Conservation (phyloP, 1,284 basidiomycete genomes). For the Heterobasidion occidentale region DNA sequence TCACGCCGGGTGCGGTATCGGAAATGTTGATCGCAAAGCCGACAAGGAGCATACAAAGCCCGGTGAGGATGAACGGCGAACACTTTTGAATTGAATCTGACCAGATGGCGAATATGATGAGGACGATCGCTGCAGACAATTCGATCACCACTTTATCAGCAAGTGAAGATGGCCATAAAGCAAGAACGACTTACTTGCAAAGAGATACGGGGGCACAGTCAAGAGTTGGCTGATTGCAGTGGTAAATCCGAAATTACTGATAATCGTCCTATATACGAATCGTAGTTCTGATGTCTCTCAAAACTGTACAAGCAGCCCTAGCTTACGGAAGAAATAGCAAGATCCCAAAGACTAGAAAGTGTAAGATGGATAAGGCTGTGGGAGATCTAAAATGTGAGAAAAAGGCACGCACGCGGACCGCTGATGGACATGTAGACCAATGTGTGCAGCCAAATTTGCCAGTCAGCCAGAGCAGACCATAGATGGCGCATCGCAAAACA, state of each 20-base stretch:
- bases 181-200: conserved; percentile 39
- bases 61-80: conserved; percentile 51
- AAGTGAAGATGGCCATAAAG: background rate
- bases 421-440: conserved; percentile 54
- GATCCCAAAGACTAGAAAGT: conserved; percentile 39
- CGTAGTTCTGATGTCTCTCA: background rate
- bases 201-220: conserved; percentile 62
- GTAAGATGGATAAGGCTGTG: conserved; percentile 18
- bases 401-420: conserved; percentile 33
- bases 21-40: conserved; percentile 65
- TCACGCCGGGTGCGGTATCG: conserved; percentile 36
- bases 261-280: conserved; percentile 45
- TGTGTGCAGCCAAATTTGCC: conserved; percentile 61
- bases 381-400: background rate
- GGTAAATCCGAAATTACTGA: conserved; percentile 53
- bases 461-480: conserved; percentile 46
- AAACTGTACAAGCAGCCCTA: background rate
- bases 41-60: conserved; percentile 42
- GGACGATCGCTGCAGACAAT: conserved; percentile 34
- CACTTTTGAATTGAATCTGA: conserved; percentile 56
- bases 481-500: conserved; percentile 47
- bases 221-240: conserved; percentile 56
- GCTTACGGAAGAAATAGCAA: conserved; percentile 60
- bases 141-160: background rate
- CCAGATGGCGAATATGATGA: conserved; percentile 44